A percentile compares a stretch with the other conserved stretches of the same genome.
phyloP scores from a whole-genome alignment of 1,284 basidiomycete genomes.

The Pisolithus thermaeus region DNA sequence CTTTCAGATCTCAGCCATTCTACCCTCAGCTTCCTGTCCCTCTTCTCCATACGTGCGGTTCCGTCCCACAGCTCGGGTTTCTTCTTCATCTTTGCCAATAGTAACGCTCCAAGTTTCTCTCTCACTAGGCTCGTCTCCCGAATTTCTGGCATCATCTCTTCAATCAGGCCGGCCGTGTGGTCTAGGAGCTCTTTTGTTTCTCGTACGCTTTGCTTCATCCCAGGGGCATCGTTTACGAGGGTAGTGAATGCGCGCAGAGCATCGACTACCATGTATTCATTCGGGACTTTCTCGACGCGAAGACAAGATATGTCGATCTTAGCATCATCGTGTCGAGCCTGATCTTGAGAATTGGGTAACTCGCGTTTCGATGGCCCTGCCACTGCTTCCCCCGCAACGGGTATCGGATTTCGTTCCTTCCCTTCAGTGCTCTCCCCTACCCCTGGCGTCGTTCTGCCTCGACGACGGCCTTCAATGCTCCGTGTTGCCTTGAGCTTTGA shows the following conservation, averaged over 20 bases:
- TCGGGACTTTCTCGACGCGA: constrained; percentile 15
- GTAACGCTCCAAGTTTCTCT: constrained; percentile 20
- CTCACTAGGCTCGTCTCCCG: constrained; percentile 21
- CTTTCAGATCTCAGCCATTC: constrained; percentile 28
- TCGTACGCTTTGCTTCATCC: constrained; percentile 15
- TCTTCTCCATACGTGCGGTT: constrained; percentile 28
- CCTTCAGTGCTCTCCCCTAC: too few species aligned
- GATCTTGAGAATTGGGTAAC: too few species aligned
- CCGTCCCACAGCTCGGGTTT: constrained; percentile 28
- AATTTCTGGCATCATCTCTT: constrained; percentile 13
- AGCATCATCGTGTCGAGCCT: background rate
- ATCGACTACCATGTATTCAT: constrained; percentile 23
- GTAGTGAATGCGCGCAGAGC: constrained; percentile 22
- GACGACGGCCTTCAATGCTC: background rate
- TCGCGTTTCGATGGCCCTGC: background rate
- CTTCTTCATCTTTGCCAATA: constrained; percentile 24
- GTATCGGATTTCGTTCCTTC: background rate
- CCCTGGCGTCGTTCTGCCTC: too few species aligned
- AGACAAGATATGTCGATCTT: background rate
- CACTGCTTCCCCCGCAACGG: background rate
- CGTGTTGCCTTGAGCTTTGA: background rate
- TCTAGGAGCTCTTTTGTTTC: constrained; percentile 18
- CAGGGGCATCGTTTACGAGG: constrained; percentile 18
- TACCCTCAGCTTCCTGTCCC: constrained; percentile 28
- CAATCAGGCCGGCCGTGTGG: constrained; percentile 13